Evolutionary conservation across 352 stramenopile species (phyloP), one percentile per base, ranked within the genome.

Genomic region (Aphanomyces cochlioides): DNA sequence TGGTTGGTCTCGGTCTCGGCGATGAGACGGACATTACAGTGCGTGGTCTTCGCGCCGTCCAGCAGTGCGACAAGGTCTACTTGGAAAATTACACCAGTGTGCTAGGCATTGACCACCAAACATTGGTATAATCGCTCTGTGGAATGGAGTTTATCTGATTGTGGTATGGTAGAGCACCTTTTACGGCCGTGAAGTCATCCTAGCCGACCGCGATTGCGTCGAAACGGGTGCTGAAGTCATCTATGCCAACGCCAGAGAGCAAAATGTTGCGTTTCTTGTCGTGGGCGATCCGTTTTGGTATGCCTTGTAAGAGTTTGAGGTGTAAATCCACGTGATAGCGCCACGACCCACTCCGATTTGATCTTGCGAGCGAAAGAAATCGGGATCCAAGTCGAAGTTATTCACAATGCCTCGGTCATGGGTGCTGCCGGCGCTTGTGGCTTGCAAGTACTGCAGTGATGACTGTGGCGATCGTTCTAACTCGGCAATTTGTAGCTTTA

Each of bases 381-480:
- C 39, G 94, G 89, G 19, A 96, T 98, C 65, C 74, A 88, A 36
- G 96, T 99, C 8, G 85, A 99, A 74, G 89, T 99, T 56, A 95
- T 99, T 43, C 97, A 99, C 78, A 99, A 99, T 78, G 96, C 97
- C 7, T 98, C 90, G 13, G 96, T 99, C 73, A 99, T 99, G 97
- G 96, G 96, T 37, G 97, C 96, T 4, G 93, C 93, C 10, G 97
- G 87, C 45, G 90, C 86, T 34, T 99, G 95, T 76, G 97, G 97
- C 3, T 82, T 99, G 68, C 96, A 99, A 72, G 65, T 72, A 50
- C n/a, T 15, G 28, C 43, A 50, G 43, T 50, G 1, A 71, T 60
- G 7, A 10, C 17, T 17, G 15, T 28, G 8, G 17, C 28, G 17
- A 36, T 54, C 2, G 19, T 47, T 21, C 7, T 66, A 37, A 53